Conservation (phyloP, 2,329 filamentous ascomycete genomes). For the Apiospora rasikravindrae region DNA sequence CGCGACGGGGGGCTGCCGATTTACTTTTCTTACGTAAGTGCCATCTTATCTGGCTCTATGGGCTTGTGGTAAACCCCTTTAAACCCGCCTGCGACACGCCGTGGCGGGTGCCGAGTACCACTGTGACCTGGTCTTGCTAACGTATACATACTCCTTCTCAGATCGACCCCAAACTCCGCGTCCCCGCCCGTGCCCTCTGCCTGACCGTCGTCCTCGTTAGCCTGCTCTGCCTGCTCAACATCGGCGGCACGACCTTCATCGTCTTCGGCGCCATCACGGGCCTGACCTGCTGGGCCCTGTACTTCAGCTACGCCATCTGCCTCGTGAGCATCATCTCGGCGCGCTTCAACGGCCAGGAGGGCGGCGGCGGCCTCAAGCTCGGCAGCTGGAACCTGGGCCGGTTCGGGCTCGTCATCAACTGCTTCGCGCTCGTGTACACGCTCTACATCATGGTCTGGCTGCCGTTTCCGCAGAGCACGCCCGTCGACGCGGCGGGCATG, state of each 20-base stretch:
- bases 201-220: constrained; percentile 21
- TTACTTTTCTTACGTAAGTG: constrained; percentile 23
- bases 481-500: constrained; percentile 20
- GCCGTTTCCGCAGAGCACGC: constrained; percentile 22
- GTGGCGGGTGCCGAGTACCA: too few relatives aligned
- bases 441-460: constrained; percentile 24
- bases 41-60: background rate
- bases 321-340: constrained; percentile 18
- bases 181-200: constrained; percentile 21
- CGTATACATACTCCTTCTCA: background rate
- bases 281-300: constrained; percentile 21
- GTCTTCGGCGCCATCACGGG: constrained; percentile 24
- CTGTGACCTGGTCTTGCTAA: background rate
- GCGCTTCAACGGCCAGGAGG: constrained; percentile 12
- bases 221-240: constrained; percentile 22
- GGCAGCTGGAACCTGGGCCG: constrained; percentile 22
- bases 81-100: background rate
- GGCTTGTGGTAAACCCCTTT: background rate
- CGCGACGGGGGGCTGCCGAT: constrained; percentile 21
- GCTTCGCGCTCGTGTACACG: constrained; percentile 22
- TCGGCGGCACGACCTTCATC: constrained; percentile 22
- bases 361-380: background rate
- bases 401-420: constrained; percentile 19
- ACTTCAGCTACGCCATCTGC: constrained; percentile 23
- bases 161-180: constrained; percentile 20